Evolutionary conservation across 2,329 filamentous ascomycete genomes (phyloP).

Genomic region (Aureobasidium sp.): DNA sequence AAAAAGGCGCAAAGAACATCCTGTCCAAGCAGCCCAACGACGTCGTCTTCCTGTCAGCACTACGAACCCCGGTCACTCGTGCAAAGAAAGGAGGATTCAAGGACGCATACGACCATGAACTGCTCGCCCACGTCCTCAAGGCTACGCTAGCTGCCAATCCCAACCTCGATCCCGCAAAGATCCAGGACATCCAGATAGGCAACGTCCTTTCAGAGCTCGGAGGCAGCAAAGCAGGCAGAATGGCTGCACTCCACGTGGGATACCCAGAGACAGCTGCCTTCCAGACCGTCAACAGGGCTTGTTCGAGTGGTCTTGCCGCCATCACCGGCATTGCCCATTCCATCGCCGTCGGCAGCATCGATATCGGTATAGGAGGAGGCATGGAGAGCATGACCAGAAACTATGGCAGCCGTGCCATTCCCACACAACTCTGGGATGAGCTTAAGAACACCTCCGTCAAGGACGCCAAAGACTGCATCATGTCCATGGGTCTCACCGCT

Average conservation of each 20-base stretch:
- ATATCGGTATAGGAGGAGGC: slow-evolving; percentile 71
- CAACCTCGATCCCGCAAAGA: slow-evolving; percentile 59
- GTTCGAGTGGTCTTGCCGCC: slow-evolving; percentile 68
- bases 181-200: slow-evolving; percentile 79
- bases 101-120: slow-evolving; percentile 84
- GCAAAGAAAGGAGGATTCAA: slow-evolving; percentile 77
- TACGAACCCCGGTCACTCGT: slow-evolving; percentile 79
- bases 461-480: slow-evolving; percentile 77
- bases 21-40: slow-evolving; percentile 74
- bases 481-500: slow-evolving; percentile 86
- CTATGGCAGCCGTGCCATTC: slow-evolving; percentile 79
- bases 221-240: slow-evolving; percentile 81
- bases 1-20: slow-evolving; percentile 60
- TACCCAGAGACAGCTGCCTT: slow-evolving; percentile 66
- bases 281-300: slow-evolving; percentile 84
- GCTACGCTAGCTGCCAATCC: slow-evolving; percentile 68
- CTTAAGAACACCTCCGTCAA: slow-evolving; percentile 57
- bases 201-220: slow-evolving; percentile 88
- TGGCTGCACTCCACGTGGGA: slow-evolving; percentile 81
- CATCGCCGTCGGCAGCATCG: slow-evolving; percentile 67
- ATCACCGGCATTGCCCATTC: slow-evolving; percentile 67
- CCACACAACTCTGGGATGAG: slow-evolving; percentile 69
- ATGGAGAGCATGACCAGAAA: slow-evolving; percentile 97
- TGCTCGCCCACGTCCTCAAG: slow-evolving; percentile 60
- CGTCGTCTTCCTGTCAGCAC: slow-evolving; percentile 80